Evolutionary conservation across 306 rosid species (phyloP).

Genomic region (Cajanus cajan): DNA sequence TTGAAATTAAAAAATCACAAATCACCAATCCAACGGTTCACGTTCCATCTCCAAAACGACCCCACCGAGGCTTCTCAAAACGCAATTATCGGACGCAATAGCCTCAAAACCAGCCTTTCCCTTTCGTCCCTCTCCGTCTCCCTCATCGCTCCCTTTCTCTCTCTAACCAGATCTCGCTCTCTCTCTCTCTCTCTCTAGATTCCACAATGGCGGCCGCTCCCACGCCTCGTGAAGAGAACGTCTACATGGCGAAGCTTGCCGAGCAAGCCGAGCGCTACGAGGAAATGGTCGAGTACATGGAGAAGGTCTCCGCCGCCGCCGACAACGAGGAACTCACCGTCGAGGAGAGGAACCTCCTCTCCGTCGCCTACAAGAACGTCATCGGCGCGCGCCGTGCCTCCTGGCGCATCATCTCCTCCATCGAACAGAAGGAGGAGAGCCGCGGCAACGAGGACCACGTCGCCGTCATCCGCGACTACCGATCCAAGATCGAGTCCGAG

Average conservation of each 20-base stretch:
- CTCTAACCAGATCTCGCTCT: conserved; percentile 33
- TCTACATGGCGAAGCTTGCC: conserved; percentile 98
- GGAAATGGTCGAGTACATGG: conserved; percentile 99
- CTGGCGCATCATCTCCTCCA: conserved; percentile 96
- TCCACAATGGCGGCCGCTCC: conserved; percentile 67
- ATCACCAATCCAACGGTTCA: conserved; percentile 53
- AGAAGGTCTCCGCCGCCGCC: conserved; percentile 84
- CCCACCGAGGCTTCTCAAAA: conserved; percentile 31
- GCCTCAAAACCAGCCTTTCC: conserved; percentile 40
- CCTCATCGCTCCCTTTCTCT: not conserved
- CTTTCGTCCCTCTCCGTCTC: conserved; percentile 33
- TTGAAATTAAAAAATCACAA: not conserved
- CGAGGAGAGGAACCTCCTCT: conserved; percentile 93
- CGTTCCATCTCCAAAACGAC: conserved; percentile 18
- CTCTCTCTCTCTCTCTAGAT: conserved; percentile 19
- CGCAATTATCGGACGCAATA: conserved; percentile 60
- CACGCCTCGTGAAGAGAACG: conserved; percentile 90
- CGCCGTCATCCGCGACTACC: conserved; percentile 78
- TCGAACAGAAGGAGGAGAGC: conserved; percentile 99
- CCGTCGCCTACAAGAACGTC: conserved; percentile 95
- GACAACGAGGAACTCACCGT: conserved; percentile 91
- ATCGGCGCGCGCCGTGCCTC: conserved; percentile 93
- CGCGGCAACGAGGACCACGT: conserved; percentile 99
- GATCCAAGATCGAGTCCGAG: conserved; percentile 95
- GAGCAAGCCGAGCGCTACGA: conserved; percentile 99